Base-by-base conservation (phyloP, 2,329 filamentous ascomycete species). In the Cadophora malorum region DNA sequence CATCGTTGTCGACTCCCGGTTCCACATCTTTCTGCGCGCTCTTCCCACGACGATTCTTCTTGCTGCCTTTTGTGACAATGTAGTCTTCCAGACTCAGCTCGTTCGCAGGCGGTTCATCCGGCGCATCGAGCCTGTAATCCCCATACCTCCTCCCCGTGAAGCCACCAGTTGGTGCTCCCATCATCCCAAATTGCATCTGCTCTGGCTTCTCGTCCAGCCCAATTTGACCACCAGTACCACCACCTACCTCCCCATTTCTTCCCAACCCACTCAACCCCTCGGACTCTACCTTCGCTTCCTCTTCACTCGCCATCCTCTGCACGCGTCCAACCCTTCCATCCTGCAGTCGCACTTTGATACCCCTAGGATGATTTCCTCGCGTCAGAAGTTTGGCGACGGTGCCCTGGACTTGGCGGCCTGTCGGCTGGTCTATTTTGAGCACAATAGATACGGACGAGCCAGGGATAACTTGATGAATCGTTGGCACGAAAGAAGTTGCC, bases 251-350 rank as follows among this genome's bases (percentile, higher is more conserved):
- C 1, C 66, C 71, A 67, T 73, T 73, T n/a, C 70, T 61, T 10
- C 69, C 72, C 47, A 73, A 35, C 2, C 61, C 72, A 63, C 56
- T 72, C 61, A 74, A 56, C 1, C 70, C 71, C 16, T 38, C 69
- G 4, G 67, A 64, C 6, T 47, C 71, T 2, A 56, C 62, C 56
- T 56, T 69, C 1, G 67, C 70, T 14, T 67, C 64, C 31, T 71
- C 69, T 23, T 72, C 70, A 60, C 67, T 74, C 4, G 70, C 71
- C 68, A 78, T 71, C 45, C 70, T 71, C 63, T 76, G 76, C 6
- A 78, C 76, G 33, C 76, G 65, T 4, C 76, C 76, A 0, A 78
- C 74, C 52, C 73, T 58, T 1, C 76, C 76, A 69, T 76, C 74
- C 60, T 67, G 65, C 33, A 78, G 63, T 4, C 76, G 71, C 16